These are phyloP conservation scores for Astrothelium macrocarpum DNA, from an alignment of 495 filamentous ascomycete genomes.

Conservation along the genomic window DNA sequence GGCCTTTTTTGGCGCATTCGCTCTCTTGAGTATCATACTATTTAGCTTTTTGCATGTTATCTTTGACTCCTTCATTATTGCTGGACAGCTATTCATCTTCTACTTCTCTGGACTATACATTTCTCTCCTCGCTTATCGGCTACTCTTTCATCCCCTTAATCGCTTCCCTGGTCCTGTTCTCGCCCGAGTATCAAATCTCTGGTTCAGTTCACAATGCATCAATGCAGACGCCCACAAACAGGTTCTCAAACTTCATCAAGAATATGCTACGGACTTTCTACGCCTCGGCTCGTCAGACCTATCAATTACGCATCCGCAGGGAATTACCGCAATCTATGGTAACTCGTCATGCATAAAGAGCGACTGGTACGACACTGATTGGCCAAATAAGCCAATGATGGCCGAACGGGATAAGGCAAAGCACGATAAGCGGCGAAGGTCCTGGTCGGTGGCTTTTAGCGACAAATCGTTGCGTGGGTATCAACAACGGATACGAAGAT, in stretches of 20 bases:
- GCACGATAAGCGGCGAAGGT: constrained; percentile 33
- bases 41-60: neutral
- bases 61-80: neutral
- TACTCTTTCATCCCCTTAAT: constrained; percentile 38
- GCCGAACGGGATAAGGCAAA: constrained; percentile 28
- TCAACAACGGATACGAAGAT: constrained; percentile 25
- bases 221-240: constrained; percentile 12
- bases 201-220: constrained; percentile 6
- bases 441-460: constrained; percentile 32
- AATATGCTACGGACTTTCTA: constrained; percentile 15
- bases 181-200: constrained; percentile 38
- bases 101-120: constrained; percentile 26
- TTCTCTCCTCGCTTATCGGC: constrained; percentile 40
- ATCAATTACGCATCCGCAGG: constrained; percentile 34
- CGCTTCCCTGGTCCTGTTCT: constrained; percentile 38
- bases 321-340: constrained; percentile 30
- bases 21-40: neutral
- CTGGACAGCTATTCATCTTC: neutral
- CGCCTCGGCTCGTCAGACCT: constrained; percentile 21
- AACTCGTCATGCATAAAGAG: constrained; percentile 31
- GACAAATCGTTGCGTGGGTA: constrained; percentile 32
- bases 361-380: constrained; percentile 34
- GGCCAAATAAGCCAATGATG: constrained; percentile 31
- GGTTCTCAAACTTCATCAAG: constrained; percentile 13
- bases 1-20: neutral